Evolutionary conservation across 2,329 filamentous ascomycete species (phyloP), one percentile per base, ranked within the genome.

Genomic region (Epichloe elymi): DNA sequence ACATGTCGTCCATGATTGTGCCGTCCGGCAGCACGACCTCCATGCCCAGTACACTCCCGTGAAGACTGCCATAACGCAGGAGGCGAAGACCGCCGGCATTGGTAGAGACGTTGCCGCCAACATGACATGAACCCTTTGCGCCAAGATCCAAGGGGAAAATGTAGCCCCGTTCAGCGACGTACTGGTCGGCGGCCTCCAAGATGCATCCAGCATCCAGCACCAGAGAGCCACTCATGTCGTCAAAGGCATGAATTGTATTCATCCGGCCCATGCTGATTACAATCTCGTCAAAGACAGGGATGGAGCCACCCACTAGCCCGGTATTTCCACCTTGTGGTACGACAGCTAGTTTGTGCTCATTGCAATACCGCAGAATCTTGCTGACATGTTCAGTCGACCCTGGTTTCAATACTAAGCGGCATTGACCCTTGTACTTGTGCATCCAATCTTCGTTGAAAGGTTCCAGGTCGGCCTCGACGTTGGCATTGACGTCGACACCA

Each of bases 371-470:
- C 60, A 98, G 70, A 53, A 97, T 83, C 70, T 85, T 79, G 78
- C 88, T 95, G 60, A 97, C 87, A 68, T 98, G 85, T 61, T 91
- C 83, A 0, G 88, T 91, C 15, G 80, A 85, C 48, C 77, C 79
- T 11, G 93, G 93, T 70, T 89, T 94, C 55, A 98, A 72, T 4
- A 97, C 89, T 26, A 98, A 73, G 62, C 83, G 82, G 54, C 87
- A 82, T 68, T 96, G 89, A 33, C 93, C 94, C 54, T 87, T 83
- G 73, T 95, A 98, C 71, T 98, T 98, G 69, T 87, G 84, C 90
- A 98, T 96, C 93, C 94, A 98, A 71, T 98, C 93, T 64, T 83
- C 82, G 69, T 98, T 98, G 76, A 89, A 98, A 7, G 86, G 79
- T 65, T 93, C 88, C 57, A 97, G 76, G 64, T 97, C 93, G 60